Conservation (phyloP, 2,329 filamentous ascomycete species). For the Penicillium digitatum region DNA sequence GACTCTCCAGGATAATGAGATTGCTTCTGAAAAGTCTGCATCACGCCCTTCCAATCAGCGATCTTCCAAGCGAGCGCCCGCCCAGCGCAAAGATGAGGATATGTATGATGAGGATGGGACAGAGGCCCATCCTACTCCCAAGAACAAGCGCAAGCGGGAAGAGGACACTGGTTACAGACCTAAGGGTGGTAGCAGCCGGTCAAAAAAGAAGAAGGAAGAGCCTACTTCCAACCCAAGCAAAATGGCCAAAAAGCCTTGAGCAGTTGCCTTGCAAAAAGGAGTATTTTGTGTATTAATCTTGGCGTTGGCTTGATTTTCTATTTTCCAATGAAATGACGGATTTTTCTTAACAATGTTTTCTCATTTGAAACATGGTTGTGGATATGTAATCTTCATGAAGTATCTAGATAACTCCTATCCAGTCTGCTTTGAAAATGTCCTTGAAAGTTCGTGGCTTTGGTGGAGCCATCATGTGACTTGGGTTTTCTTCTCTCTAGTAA, state of each 20-base stretch:
- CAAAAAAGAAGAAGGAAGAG: constrained; percentile 43
- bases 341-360: no score
- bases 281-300: constrained; percentile 16
- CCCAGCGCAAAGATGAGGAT: constrained; percentile 41
- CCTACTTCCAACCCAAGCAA: constrained; percentile 31
- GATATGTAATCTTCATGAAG: background rate
- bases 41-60: constrained; percentile 41
- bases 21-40: constrained; percentile 41
- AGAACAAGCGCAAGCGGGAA: constrained; percentile 47
- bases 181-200: constrained; percentile 44
- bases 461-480: constrained; percentile 16
- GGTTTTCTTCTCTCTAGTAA: constrained; percentile 3
- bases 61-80: constrained; percentile 40
- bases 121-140: constrained; percentile 38
- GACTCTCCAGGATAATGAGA: constrained; percentile 70
- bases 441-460: background rate
- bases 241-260: constrained; percentile 29
- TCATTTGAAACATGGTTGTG: background rate
- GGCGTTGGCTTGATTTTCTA: constrained; percentile 5
- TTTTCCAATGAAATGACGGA: background rate
- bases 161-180: constrained; percentile 47
- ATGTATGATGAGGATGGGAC: constrained; percentile 44
- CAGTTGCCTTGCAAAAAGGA: background rate
- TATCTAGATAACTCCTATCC: background rate
- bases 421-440: background rate